Base-by-base conservation (phyloP, 176 grass and related monocot genomes). In the Otatea glauca region DNA sequence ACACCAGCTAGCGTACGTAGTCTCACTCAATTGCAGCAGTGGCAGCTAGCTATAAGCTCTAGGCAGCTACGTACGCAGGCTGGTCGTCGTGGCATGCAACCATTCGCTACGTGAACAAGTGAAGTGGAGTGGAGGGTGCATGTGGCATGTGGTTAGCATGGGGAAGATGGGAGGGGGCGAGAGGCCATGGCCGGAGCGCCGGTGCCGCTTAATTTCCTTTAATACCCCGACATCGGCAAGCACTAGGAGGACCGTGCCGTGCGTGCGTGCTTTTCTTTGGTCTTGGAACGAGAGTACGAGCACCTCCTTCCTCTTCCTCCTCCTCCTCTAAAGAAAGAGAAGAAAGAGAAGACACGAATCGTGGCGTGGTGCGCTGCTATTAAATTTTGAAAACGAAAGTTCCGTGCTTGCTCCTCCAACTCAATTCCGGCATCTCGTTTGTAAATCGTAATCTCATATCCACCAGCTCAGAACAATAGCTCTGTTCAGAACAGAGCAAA, bases 151-250 rank as follows among this genome's bases (percentile, higher is more conserved):
- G 69, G 34, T 4, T 78, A 24, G 77, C 78, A 37, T 72, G 79
- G 76, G 75, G 75, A 91, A 68, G 72, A 35, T 76, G 67, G 49
- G 50, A 85, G 71, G 80, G 87, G 23, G 44, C 85, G 85, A 64
- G 83, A 65, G 14, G 67, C 77, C 72, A 82, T 80, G 70, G 90
- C 92, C 81, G 89, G 84, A 89, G 88, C 85, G 76, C 72, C 83
- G 80, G 92, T 87, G 89, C 80, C 80, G 80, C 72, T 88, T 35
- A 37, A 18, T 37, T 85, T 76, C 88, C 58, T 87, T 84, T 81
- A 89, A 23, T 75, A 76, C 47, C 68, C 76, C 42, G 92, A 82
- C 92, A 94, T 86, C 92, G 81, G 85, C 85, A 88, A 92, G 82
- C 92, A 92, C 92, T 68, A 92, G 85, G 69, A 76, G 80, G 85